Conservation (phyloP, 2,329 filamentous ascomycete genomes). For the Ceratocystiopsis sp. region DNA sequence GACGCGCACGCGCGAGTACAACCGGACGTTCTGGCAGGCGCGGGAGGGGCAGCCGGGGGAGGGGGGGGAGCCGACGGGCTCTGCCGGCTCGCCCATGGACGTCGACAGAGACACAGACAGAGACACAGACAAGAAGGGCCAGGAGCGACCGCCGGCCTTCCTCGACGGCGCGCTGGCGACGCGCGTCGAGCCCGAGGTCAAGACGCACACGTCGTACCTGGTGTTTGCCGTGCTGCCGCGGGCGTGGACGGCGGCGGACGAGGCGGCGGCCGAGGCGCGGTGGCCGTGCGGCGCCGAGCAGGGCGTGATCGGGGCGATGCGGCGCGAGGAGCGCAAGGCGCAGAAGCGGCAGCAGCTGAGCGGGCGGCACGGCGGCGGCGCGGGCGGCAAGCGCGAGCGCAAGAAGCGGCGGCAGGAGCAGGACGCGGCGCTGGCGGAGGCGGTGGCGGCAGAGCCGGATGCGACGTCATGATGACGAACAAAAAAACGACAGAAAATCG, state of each 20-base stretch:
- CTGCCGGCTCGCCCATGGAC: constrained; percentile 7
- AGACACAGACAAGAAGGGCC: constrained; percentile 7
- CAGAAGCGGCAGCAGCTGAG: constrained; percentile 36
- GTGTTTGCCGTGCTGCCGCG: constrained; percentile 82
- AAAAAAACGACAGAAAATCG: too few species aligned
- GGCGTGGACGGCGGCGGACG: constrained; percentile 71
- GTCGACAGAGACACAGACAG: constrained; percentile 12
- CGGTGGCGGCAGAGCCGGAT: too few species aligned
- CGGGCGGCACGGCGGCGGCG: too few species aligned
- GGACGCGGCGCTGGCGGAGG: too few species aligned
- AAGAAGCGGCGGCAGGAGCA: not conserved
- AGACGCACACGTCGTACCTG: constrained; percentile 94
- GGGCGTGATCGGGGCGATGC: constrained; percentile 33
- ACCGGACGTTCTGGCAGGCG: constrained; percentile 11
- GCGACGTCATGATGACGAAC: too few species aligned
- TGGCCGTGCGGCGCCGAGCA: constrained; percentile 44
- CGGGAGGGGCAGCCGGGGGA: not conserved
- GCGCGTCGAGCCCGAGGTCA: constrained; percentile 71
- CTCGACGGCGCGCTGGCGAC: constrained; percentile 65
- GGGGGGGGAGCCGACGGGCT: not conserved
- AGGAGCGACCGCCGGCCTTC: constrained; percentile 29
- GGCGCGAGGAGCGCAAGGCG: constrained; percentile 36
- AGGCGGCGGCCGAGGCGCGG: constrained; percentile 45
- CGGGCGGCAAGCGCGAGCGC: constrained; percentile 17
- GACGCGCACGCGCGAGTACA: constrained; percentile 45